Base-by-base conservation (phyloP, 257 asterid species). In the Avicennia marina region DNA sequence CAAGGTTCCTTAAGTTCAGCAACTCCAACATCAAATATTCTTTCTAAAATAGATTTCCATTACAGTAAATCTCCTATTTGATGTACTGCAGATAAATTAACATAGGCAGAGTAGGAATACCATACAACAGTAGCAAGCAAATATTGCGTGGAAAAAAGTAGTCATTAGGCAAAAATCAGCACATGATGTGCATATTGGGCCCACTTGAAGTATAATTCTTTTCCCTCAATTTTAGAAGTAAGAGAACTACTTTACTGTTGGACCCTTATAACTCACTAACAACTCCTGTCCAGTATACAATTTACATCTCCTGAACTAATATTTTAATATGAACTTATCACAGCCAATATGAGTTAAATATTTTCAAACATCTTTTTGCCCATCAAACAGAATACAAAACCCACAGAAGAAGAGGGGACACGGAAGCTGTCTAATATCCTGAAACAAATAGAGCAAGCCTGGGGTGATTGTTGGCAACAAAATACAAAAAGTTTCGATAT, bases 341-440 rank as follows among this genome's bases (percentile, higher is more conserved):
- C 13, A 13, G 41, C 19, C 36, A 58, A 20, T 21, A 29, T 24
- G 21, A 51, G 50, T n/a, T 33, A 25, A 17, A 8, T 40, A 45
- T n/a, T 39, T 27, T 7, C 41, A 26, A 20, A 19, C 34, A 33
- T 63, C 47, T 15, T 34, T 11, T 19, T 51, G 36, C 16, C 53
- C 36, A 53, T 38, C 54, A 62, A 31, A 59, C 36, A 38, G 43
- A 32, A 47, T 29, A 11, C 38, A 36, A 45, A 21, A 42, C 29
- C 17, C 3, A 33, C 27, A 17, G 16, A 46, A 3, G 3, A 7
- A 29, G 33, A 29, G 7, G 7, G 3, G 33, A 4, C n/a, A n/a
- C n/a, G n/a, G n/a, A n/a, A n/a, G n/a, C n/a, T n/a, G n/a, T n/a
- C n/a, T n/a, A n/a, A n/a, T n/a, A n/a, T n/a, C n/a, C n/a, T n/a